Conservation (phyloP, 805 yeast species). For the Saccharomycopsis fermentans region DNA sequence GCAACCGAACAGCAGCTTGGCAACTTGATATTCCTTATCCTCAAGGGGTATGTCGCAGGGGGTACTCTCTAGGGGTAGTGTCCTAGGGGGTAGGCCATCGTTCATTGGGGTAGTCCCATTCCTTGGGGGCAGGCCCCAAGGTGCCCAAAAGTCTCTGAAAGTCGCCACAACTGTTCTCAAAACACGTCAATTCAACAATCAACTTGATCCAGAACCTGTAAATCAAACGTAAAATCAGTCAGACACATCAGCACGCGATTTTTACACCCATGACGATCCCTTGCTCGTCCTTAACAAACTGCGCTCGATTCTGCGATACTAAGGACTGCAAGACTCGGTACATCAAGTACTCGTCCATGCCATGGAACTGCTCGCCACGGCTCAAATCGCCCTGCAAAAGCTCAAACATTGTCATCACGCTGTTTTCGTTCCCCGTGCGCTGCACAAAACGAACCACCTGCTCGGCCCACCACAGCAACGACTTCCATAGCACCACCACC, state of each 20-base stretch:
- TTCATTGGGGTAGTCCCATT: too few species aligned
- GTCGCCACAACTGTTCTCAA: too few species aligned
- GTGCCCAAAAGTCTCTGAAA: too few species aligned
- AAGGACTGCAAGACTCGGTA: slow-evolving; percentile 45
- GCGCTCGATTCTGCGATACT: slow-evolving; percentile 63
- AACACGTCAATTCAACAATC: too few species aligned
- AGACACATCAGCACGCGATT: slow-evolving; percentile 26
- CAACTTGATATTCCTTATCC: too few species aligned
- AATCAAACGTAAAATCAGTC: too few species aligned
- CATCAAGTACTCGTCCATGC: slow-evolving; percentile 49
- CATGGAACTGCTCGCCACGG: slow-evolving; percentile 45
- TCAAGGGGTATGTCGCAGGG: too few species aligned
- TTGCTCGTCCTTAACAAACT: slow-evolving; percentile 55
- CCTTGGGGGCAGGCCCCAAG: too few species aligned
- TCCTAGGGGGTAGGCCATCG: too few species aligned
- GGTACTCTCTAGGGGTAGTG: too few species aligned
- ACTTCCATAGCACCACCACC: slow-evolving; percentile 57
- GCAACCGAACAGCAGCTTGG: too few species aligned
- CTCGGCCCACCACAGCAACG: slow-evolving; percentile 59
- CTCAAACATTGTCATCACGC: slow-evolving; percentile 77
- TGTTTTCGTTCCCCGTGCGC: slow-evolving; percentile 64
- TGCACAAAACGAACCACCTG: slow-evolving; percentile 62
- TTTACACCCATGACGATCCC: slow-evolving; percentile 73
- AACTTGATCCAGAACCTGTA: too few species aligned
- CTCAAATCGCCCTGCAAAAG: slow-evolving; percentile 55